Evolutionary conservation across 176 grass and related monocot species (phyloP), one percentile per base, ranked within the genome.

Genomic region (Paspalum notatum): DNA sequence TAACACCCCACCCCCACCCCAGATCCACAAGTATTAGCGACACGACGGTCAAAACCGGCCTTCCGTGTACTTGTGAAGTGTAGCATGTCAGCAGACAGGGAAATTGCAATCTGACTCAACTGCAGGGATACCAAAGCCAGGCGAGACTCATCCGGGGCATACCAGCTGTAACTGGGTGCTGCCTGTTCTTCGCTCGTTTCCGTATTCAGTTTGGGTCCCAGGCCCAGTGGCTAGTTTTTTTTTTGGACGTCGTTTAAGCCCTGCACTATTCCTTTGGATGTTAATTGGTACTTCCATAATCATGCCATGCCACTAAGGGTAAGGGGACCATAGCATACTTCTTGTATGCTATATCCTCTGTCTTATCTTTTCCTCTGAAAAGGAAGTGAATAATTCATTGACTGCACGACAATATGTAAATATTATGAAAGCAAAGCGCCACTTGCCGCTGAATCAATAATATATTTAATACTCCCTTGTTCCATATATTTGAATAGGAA

Each of bases 11-110:
- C 38, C 49, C 42, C 42, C 56, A 37, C 48, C 15, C 13, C 13
- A 70, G 63, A 85, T 85, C 66, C 62, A 12, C 3, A 41, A n/a
- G 53, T 53, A 8, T 58, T n/a, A n/a, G n/a, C n/a, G n/a, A n/a
- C n/a, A n/a, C n/a, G n/a, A n/a, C n/a, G 44, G 44, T 38, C 17
- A 38, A 59, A 27, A 5, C 13, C 45, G 21, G 9, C 62, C 17
- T 44, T 68, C 20, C 65, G 3, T 68, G 14, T 6, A 37, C 7
- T 57, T 3, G 8, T 11, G 14, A 20, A 38, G 54, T 41, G 40
- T 68, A 62, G 59, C 52, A 3, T 68, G 3, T 41, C 73, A 43
- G 46, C 24, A 59, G 32, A 61, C 12, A 70, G 53, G 24, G 77
- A 21, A 6, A n/a, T 18, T 76, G 24, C 20, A 48, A 62, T 22